Evolutionary conservation across 495 filamentous ascomycete genomes (phyloP).

Genomic region (Aspergillus baeticus): DNA sequence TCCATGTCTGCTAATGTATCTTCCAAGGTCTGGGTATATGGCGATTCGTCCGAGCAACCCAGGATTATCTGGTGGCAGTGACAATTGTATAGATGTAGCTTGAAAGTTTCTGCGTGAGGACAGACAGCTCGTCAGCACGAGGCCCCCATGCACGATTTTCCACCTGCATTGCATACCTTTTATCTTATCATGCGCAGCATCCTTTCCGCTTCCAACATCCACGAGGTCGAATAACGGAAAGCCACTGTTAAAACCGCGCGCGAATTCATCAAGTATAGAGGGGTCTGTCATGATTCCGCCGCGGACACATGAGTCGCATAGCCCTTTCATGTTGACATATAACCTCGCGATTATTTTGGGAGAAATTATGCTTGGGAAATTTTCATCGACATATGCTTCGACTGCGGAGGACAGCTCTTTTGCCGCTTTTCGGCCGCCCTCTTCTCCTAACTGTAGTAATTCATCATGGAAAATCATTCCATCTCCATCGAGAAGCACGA

Average conservation of each 20-base stretch:
- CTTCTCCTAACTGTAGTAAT: constrained; percentile 59
- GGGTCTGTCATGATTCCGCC: constrained; percentile 55
- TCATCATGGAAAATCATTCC: constrained; percentile 73
- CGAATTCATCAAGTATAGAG: constrained; percentile 62
- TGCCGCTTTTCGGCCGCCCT: constrained; percentile 72
- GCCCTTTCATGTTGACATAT: constrained; percentile 65
- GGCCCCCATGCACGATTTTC: not conserved
- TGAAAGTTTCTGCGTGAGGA: constrained; percentile 61
- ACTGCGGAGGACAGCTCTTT: constrained; percentile 57
- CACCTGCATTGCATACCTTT: constrained; percentile 52
- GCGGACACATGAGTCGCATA: constrained; percentile 58
- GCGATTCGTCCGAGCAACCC: constrained; percentile 74
- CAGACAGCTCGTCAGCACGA: constrained; percentile 11
- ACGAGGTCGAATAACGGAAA: constrained; percentile 71
- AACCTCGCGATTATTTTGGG: constrained; percentile 67
- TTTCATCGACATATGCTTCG: constrained; percentile 43
- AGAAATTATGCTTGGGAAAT: constrained; percentile 43
- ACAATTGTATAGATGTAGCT: constrained; percentile 62
- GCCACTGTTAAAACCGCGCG: constrained; percentile 72
- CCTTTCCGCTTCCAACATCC: constrained; percentile 69
- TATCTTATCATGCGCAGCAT: constrained; percentile 71
- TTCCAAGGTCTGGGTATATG: constrained; percentile 70
- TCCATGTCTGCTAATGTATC: constrained; percentile 51
- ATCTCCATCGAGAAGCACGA: constrained; percentile 76
- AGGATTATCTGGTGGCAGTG: constrained; percentile 82